Base-by-base conservation (phyloP, 768 basidiomycete genomes). In the Pulveroboletus sp. region DNA sequence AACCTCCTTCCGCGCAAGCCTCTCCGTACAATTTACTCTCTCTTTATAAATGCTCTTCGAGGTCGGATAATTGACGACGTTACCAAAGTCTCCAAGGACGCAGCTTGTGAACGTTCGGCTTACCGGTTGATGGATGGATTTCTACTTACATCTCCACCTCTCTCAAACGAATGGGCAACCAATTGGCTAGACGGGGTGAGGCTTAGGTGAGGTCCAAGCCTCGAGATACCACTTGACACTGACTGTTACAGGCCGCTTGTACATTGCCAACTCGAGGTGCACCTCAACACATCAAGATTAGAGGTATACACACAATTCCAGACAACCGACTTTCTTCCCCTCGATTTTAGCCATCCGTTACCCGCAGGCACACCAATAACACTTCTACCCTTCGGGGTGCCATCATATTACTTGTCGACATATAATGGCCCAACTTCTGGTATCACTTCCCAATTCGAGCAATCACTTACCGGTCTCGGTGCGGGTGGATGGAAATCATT, bases 351-450 rank as follows among this genome's bases (percentile, higher is more conserved):
- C 24, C 65, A 76, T 11, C 78, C 81, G 18, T 62, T 80, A 15
- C 63, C 76, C 26, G 64, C 80, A 9, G 87, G 88, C 8, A 75
- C 82, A 10, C 86, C 87, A 8, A 82, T 91, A 44, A 76, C 73
- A 9, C 72, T 92, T 4, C 73, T 90, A 17, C 89, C 89, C 5
- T 76, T 81, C 53, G 83, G 79, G 28, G 81, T 78, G 5, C 86
- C 89, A 2, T 87, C 88, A 3, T 86, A 83, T 66, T 86, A 79
- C 56, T 71, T 90, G 36, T 74, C 81, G n/a, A 66, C 71, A n/a
- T 91, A 89, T 59, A 72, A 72, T 14, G 89, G 85, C 18, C 82
- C 86, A 28, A 80, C 80, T 8, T 73, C 81, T 9, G 80, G 74
- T 2, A 71, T 89, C 24, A 73, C 76, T 1, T 71, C 73, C 18